These are phyloP conservation scores for Morella rubra DNA, from an alignment of 306 rosid genomes.

Conservation along the genomic window DNA sequence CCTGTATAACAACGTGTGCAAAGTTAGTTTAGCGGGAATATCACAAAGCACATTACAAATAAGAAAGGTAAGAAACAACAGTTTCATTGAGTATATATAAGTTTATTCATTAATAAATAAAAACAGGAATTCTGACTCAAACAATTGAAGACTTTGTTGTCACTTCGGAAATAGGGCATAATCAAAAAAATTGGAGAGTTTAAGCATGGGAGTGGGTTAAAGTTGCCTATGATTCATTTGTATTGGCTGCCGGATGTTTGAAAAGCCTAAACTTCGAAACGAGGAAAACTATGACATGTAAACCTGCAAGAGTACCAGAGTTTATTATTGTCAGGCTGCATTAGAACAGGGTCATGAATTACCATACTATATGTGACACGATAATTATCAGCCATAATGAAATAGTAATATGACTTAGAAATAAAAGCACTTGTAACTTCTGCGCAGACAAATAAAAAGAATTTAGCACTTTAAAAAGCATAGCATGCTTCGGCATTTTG, in stretches of 20 bases:
- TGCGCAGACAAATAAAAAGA: not conserved
- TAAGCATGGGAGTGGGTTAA: not conserved
- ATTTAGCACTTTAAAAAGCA: conserved; percentile 15
- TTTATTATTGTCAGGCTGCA: not conserved
- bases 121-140: too few relatives aligned
- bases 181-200: not conserved
- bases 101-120: too few relatives aligned
- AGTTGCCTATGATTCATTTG: not conserved
- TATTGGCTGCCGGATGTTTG: not conserved
- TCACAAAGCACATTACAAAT: conserved; percentile 1
- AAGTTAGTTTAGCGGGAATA: not conserved
- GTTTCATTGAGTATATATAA: too few relatives aligned
- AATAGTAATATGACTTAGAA: not conserved
- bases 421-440: not conserved
- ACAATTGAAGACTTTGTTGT: too few relatives aligned
- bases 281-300: not conserved
- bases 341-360: not conserved
- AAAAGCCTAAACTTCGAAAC: not conserved
- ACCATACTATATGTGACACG: not conserved
- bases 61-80: not conserved
- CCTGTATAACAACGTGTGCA: conserved; percentile 46
- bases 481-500: conserved; percentile 88
- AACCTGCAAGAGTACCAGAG: not conserved
- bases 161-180: not conserved
- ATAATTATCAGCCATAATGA: not conserved